Conservation (phyloP, 2,329 filamentous ascomycete genomes). For the Aciculosporium take region DNA sequence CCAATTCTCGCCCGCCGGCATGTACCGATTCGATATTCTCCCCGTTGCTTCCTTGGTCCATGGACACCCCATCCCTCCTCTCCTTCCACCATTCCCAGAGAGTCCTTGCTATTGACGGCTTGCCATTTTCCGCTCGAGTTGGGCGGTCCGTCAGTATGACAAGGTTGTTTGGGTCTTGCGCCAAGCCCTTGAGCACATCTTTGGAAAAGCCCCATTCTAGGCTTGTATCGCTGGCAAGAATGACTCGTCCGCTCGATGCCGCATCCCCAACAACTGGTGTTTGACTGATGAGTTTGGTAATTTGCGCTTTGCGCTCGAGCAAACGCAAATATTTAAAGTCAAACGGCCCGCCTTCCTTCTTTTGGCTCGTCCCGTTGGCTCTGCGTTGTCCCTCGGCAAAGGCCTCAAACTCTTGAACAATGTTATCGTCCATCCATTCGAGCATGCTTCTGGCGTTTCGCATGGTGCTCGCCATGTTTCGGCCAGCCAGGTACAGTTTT, state of each 20-base stretch:
- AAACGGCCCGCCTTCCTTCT: conserved; percentile 58
- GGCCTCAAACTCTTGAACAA: conserved; percentile 81
- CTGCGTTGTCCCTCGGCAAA: conserved; percentile 39
- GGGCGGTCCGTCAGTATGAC: conserved; percentile 74
- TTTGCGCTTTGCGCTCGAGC: conserved; percentile 66
- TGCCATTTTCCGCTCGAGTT: conserved; percentile 22
- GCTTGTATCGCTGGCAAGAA: conserved; percentile 79
- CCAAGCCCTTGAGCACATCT: conserved; percentile 59
- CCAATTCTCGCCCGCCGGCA: conserved; percentile 46
- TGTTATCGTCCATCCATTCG: conserved; percentile 97
- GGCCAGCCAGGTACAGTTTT: conserved; percentile 69
- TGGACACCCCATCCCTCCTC: conserved; percentile 45
- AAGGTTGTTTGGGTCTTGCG: conserved; percentile 64
- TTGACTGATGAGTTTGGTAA: conserved; percentile 52
- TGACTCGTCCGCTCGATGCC: conserved; percentile 48
- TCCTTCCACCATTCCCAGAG: conserved; percentile 73
- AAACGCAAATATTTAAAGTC: conserved; percentile 78
- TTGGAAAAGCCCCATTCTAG: conserved; percentile 93
- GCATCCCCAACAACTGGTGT: conserved; percentile 22
- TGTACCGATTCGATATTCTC: conserved; percentile 53
- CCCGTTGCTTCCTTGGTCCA: conserved; percentile 36
- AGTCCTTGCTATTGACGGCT: conserved; percentile 51
- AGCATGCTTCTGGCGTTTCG: conserved; percentile 88
- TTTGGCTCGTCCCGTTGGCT: conserved; percentile 31
- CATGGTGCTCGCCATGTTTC: conserved; percentile 77